Percentiles rank a stretch among this genome's conserved stretches.
These are phyloP conservation scores for Aspergillus mulundensis DNA, from an alignment of 495 filamentous ascomycete genomes.

Conservation along the genomic window DNA sequence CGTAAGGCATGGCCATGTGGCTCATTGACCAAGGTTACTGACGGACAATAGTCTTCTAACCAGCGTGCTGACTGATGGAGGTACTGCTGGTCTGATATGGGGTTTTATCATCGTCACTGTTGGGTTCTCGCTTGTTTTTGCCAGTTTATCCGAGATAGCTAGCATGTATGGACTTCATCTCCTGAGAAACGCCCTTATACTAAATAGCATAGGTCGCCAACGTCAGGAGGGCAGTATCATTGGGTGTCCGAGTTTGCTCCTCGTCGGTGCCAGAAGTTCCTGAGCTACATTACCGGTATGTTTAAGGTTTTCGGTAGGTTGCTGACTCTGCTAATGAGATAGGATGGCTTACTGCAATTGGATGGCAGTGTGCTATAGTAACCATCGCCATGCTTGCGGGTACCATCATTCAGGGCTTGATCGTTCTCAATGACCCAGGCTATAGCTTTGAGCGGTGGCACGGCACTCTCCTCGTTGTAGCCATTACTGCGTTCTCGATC, in stretches of 20 bases:
- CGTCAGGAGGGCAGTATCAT: conserved; percentile 51
- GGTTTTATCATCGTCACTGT: conserved; percentile 46
- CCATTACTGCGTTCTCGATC: conserved; percentile 44
- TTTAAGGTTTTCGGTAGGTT: not conserved
- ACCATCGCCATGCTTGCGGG: conserved; percentile 51
- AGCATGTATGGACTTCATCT: conserved; percentile 42
- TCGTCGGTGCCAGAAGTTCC: conserved; percentile 47
- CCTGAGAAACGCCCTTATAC: not conserved
- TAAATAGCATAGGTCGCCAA: conserved; percentile 35
- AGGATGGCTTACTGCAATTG: conserved; percentile 58
- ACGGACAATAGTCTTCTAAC: conserved; percentile 30
- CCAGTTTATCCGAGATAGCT: conserved; percentile 53
- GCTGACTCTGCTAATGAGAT: not conserved
- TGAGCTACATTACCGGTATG: conserved; percentile 56
- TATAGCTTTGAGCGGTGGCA: conserved; percentile 54
- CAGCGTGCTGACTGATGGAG: conserved; percentile 49
- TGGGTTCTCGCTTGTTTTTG: conserved; percentile 47
- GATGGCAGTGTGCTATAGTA: conserved; percentile 57
- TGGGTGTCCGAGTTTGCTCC: conserved; percentile 61
- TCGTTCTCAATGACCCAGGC: conserved; percentile 47
- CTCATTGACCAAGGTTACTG: conserved; percentile 2
- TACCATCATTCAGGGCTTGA: conserved; percentile 56
- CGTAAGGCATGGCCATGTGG: conserved; percentile 22
- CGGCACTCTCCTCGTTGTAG: conserved; percentile 55
- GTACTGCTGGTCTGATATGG: conserved; percentile 56